Evolutionary conservation across 2,329 filamentous ascomycete genomes (phyloP).

Genomic region (Aureobasidium sp.): DNA sequence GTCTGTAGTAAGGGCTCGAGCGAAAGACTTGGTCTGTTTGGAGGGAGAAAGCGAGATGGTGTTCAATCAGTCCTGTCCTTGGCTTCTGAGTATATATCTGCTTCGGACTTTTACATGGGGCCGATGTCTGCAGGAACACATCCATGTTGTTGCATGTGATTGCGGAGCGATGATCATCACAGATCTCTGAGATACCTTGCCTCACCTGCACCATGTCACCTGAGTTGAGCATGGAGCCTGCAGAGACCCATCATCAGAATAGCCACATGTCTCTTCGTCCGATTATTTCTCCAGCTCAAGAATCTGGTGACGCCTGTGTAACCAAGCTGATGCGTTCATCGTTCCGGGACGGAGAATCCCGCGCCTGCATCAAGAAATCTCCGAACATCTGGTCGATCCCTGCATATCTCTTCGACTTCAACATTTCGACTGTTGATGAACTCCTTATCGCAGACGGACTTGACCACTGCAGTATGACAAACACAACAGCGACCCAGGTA

Average conservation of each 20-base stretch:
- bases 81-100: background rate
- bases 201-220: slow-evolving; percentile 2
- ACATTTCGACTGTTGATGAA: background rate
- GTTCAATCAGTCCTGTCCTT: background rate
- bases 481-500: too few relatives aligned
- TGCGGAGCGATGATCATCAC: background rate
- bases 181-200: background rate
- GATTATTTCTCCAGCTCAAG: background rate
- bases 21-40: background rate
- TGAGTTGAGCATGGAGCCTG: background rate
- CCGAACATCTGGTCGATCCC: slow-evolving; percentile 7
- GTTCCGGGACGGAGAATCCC: slow-evolving; percentile 5
- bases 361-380: slow-evolving; percentile 10
- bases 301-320: background rate
- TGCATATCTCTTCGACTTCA: background rate
- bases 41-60: background rate
- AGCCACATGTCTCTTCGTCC: background rate
- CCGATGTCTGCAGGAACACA: slow-evolving; percentile 12
- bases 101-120: slow-evolving; percentile 13
- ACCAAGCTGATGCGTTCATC: background rate
- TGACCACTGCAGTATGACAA: too few relatives aligned
- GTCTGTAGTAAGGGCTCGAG: background rate
- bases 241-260: background rate
- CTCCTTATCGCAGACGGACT: background rate
- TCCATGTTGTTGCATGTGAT: slow-evolving; percentile 7